These are phyloP conservation scores for Eucalyptus pumila DNA, from an alignment of 345 rosid genomes.

Conservation along the genomic window DNA sequence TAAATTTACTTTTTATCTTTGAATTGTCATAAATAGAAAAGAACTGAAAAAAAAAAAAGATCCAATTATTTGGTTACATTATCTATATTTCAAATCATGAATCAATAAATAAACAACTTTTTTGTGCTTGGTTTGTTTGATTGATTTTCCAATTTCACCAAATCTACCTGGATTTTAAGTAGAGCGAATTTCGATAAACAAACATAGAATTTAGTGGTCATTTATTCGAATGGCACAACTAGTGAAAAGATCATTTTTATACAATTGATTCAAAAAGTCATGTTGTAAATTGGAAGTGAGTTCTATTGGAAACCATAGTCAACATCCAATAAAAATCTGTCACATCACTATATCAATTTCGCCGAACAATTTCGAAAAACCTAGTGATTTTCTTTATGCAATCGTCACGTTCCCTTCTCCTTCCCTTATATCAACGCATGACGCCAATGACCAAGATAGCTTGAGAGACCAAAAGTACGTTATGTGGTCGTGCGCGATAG, in stretches of 20 bases:
- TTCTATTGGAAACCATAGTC: background rate
- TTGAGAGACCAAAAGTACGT: background rate
- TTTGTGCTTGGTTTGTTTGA: background rate
- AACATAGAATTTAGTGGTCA: accelerated
- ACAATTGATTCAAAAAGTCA: accelerated
- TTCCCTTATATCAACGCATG: background rate
- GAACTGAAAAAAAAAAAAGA: background rate
- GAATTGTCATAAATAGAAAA: background rate
- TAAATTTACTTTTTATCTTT: background rate
- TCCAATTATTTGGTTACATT: background rate
- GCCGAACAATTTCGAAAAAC: background rate
- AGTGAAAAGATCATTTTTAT: background rate
- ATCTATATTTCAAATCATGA: background rate
- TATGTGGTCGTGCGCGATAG: background rate
- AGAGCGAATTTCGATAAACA: background rate
- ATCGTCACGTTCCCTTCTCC: background rate
- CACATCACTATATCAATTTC: background rate
- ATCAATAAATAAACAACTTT: background rate
- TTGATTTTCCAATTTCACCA: background rate
- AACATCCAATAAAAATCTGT: background rate
- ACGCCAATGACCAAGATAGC: background rate
- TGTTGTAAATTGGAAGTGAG: background rate
- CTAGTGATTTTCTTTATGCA: background rate
- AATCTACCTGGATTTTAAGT: background rate
- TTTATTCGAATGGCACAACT: background rate